Conservation (phyloP, 805 yeast species). For the Yarrowia sp. region DNA sequence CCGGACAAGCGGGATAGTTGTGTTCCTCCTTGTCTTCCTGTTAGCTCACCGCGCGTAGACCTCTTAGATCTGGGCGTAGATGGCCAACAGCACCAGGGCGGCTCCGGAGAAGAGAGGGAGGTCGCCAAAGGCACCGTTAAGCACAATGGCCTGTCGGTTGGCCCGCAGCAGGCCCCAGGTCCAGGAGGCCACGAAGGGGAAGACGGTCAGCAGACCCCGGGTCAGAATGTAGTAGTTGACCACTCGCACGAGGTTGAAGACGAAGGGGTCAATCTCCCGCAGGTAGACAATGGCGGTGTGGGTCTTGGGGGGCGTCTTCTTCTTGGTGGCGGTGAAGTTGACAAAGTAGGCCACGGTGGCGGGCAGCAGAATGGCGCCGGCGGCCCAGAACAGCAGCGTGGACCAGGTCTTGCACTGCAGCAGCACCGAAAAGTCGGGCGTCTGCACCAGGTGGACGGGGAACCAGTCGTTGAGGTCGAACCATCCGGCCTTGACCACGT, state of each 20-base stretch:
- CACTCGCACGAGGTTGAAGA: constrained; percentile 58
- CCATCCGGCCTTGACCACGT: constrained; percentile 38
- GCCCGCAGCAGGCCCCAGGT: constrained; percentile 39
- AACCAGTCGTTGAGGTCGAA: constrained; percentile 38
- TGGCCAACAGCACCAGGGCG: constrained; percentile 50
- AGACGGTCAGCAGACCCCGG: constrained; percentile 44
- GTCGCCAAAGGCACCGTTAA: constrained; percentile 49
- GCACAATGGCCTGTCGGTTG: constrained; percentile 37
- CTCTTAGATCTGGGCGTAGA: constrained; percentile 48
- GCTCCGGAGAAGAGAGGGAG: constrained; percentile 49
- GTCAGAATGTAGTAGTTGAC: constrained; percentile 51
- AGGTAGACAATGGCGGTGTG: constrained; percentile 43
- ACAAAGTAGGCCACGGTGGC: constrained; percentile 46
- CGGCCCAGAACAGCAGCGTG: constrained; percentile 46
- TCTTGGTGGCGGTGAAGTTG: constrained; percentile 48
- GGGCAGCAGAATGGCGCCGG: constrained; percentile 46
- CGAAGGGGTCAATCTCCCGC: constrained; percentile 58
- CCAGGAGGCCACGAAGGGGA: constrained; percentile 37
- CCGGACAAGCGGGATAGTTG: too few species aligned
- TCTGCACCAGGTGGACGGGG: constrained; percentile 37
- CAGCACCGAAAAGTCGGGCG: constrained; percentile 41
- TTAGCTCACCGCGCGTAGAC: neutral
- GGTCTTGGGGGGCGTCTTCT: constrained; percentile 40
- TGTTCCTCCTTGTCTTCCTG: neutral
- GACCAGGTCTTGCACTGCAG: constrained; percentile 43